These are phyloP conservation scores for Ceratocystis ficicola DNA, from an alignment of 2,329 filamentous ascomycete species.

Conservation along the genomic window DNA sequence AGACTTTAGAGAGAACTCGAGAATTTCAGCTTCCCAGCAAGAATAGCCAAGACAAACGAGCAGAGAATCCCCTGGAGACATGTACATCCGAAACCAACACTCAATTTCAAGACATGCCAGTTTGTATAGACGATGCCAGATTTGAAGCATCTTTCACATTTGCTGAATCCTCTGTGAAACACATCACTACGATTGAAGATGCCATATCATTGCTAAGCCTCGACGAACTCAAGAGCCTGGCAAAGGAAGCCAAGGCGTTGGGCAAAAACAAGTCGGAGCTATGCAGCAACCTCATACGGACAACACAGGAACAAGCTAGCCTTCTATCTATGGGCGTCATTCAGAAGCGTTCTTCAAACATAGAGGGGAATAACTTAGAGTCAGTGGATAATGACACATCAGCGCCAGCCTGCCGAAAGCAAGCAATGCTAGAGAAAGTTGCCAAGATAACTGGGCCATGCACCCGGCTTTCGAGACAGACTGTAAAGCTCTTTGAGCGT, in stretches of 20 bases:
- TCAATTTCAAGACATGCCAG: not conserved
- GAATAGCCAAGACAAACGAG: not conserved
- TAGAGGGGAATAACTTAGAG: conserved; percentile 28
- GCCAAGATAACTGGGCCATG: conserved; percentile 67
- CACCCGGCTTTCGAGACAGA: conserved; percentile 60
- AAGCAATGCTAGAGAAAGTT: conserved; percentile 54
- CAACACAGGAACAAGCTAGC: conserved; percentile 62
- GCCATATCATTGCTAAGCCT: conserved; percentile 70
- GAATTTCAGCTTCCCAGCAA: not conserved
- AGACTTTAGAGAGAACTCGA: conserved; percentile 47
- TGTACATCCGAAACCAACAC: not conserved
- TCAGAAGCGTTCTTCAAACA: not conserved
- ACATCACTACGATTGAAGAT: conserved; percentile 68
- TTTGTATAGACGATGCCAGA: conserved; percentile 25
- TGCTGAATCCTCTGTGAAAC: conserved; percentile 62
- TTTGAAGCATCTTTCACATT: conserved; percentile 57
- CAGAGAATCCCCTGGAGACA: not conserved
- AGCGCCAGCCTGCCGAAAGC: not conserved
- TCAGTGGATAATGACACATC: not conserved
- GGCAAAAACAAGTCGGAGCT: conserved; percentile 82
- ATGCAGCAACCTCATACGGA: conserved; percentile 56
- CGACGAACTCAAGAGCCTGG: conserved; percentile 73
- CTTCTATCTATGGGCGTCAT: conserved; percentile 50
- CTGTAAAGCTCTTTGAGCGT: conserved; percentile 76
- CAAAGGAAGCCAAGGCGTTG: conserved; percentile 74